These are phyloP conservation scores for Kregervanrija pseudodelftensis DNA, from an alignment of 805 yeast species.

Conservation along the genomic window DNA sequence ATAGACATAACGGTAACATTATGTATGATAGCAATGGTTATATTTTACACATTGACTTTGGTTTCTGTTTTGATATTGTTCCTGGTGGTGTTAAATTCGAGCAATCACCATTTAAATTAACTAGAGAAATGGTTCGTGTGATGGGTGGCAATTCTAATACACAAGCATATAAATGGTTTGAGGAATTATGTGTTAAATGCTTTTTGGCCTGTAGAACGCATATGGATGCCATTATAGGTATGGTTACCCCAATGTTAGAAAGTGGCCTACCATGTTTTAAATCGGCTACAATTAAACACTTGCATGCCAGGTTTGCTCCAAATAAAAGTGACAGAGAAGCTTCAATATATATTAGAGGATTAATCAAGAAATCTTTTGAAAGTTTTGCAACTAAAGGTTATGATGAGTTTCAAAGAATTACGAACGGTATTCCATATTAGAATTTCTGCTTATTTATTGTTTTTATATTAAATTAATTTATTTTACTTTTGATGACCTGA, in stretches of 20 bases:
- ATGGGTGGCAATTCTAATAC: constrained; percentile 87
- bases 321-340: constrained; percentile 80
- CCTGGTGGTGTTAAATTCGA: constrained; percentile 99
- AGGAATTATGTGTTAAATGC: constrained; percentile 90
- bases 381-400: constrained; percentile 88
- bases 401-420: constrained; percentile 93
- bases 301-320: constrained; percentile 75
- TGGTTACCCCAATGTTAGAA: constrained; percentile 88
- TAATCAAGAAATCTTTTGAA: constrained; percentile 77
- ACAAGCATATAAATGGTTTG: constrained; percentile 88
- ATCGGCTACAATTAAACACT: constrained; percentile 73
- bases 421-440: constrained; percentile 93
- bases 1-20: constrained; percentile 96
- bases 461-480: not conserved
- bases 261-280: constrained; percentile 96
- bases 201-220: constrained; percentile 83
- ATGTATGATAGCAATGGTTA: constrained; percentile 96
- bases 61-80: constrained; percentile 96
- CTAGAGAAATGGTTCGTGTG: constrained; percentile 92
- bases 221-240: constrained; percentile 74
- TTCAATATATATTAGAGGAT: constrained; percentile 62
- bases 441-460: not conserved
- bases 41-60: constrained; percentile 93
- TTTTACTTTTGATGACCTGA: not conserved
- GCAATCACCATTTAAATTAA: constrained; percentile 95